Evolutionary conservation across 441 rosid species (phyloP).

Genomic region (Syzygium syzygioides): DNA sequence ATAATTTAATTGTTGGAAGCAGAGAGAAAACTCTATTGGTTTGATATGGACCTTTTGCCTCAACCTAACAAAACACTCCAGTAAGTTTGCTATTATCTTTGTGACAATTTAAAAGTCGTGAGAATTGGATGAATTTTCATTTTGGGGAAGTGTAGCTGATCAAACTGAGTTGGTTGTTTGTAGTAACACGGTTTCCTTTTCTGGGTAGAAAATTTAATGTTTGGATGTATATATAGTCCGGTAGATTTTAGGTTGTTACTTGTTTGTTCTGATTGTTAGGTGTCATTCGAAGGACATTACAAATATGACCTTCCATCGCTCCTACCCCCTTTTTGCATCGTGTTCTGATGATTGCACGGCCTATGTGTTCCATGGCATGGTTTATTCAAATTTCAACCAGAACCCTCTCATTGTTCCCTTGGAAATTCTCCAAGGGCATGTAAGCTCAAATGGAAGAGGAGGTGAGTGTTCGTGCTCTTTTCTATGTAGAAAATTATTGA

Average conservation of each 20-base stretch:
- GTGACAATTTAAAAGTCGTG: no score
- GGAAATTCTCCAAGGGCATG: slow-evolving; percentile 89
- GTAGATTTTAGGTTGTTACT: background rate
- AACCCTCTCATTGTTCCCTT: slow-evolving; percentile 85
- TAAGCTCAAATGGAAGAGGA: slow-evolving; percentile 59
- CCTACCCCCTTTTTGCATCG: slow-evolving; percentile 83
- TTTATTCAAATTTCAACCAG: slow-evolving; percentile 72
- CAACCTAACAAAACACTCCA: no score
- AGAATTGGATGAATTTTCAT: no score
- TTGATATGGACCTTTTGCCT: slow-evolving; percentile 69
- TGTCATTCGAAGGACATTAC: slow-evolving; percentile 82
- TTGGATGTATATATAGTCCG: background rate
- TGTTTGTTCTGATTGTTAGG: slow-evolving; percentile 26
- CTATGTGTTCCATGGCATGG: slow-evolving; percentile 91
- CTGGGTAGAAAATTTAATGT: background rate
- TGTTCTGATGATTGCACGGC: slow-evolving; percentile 90
- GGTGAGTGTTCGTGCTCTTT: slow-evolving; percentile 29
- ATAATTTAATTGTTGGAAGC: slow-evolving; percentile 69
- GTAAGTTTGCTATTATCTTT: no score
- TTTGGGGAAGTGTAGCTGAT: no score
- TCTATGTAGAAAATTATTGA: background rate
- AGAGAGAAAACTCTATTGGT: slow-evolving; percentile 78
- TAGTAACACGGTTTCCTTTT: no score
- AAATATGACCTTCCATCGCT: slow-evolving; percentile 58
- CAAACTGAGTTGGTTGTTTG: no score